Base-by-base conservation (phyloP, 495 filamentous ascomycete species). In the Lophium mytilinum region DNA sequence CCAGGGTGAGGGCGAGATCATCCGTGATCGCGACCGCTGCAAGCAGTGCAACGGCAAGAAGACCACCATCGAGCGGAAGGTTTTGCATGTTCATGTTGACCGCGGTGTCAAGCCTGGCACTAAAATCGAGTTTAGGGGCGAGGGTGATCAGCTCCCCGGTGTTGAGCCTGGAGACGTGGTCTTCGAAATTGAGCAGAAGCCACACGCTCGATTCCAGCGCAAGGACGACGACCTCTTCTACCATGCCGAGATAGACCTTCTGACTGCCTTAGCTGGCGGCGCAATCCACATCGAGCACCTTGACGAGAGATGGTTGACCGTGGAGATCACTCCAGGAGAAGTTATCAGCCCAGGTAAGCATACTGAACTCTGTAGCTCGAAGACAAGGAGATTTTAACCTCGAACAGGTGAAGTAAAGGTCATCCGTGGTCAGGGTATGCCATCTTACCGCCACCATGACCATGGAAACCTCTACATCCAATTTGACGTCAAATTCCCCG, bases 181-280 rank as follows among this genome's bases (percentile, higher is more conserved):
- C 46, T 99, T 99, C 67, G 88, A 95, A 72, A 97, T 97, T 60
- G 90, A 96, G 73, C 89, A 96, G 78, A 97, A 97, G 82, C 90
- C 92, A 19, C 94, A 97, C 74, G 61, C 86, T 24, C 83, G 93
- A 52, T 99, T 99, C 78, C 89, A 92, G 69, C 87, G 93, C 65
- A 94, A 93, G 72, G 89, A 90, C 39, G 93, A 99, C 67, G 93
- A 99, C 66, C 80, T 99, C 30, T 91, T 96, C 74, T 97, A 89
- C 77, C 87, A 92, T 34, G 87, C 88, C 53, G 89, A 97, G 67
- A 94, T 99, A 61, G 93, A 99, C 60, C 85, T 99, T 33, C 84
- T 97, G 46, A 99, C 92, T 18, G 93, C 93, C 43, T 79, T 99
- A 62, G 94, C 86, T 55, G 93, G 93, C 60, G 93, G 93, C 53